Evolutionary conservation across 352 stramenopile species (phyloP).

Genomic region (Lagenidium giganteum): DNA sequence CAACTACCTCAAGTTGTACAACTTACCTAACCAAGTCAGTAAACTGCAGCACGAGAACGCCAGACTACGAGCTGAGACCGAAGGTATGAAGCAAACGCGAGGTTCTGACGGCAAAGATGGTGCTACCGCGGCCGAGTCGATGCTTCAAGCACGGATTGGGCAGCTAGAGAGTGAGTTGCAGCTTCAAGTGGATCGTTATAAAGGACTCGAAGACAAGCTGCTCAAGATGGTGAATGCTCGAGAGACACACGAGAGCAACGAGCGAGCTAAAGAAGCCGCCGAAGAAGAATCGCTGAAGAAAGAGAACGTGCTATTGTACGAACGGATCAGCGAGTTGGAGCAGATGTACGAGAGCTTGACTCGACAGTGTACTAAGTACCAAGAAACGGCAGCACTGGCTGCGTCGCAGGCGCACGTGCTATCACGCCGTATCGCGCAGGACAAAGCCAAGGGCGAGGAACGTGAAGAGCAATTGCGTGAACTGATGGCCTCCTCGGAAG

Average conservation of each 20-base stretch:
- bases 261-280: no score
- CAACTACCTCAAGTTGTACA: conserved; percentile 42
- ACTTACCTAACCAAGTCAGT: conserved; percentile 39
- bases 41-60: conserved; percentile 42
- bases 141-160: conserved; percentile 28
- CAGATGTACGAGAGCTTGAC: conserved; percentile 66
- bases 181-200: conserved; percentile 26
- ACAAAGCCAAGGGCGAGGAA: conserved; percentile 42
- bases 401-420: conserved; percentile 60
- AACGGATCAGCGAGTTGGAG: conserved; percentile 69
- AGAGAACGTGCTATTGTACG: conserved; percentile 53
- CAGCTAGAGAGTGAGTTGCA: conserved; percentile 51
- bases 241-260: neutral
- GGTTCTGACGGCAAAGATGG: conserved; percentile 3
- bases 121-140: conserved; percentile 6
- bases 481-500: conserved; percentile 76
- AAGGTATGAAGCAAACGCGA: conserved; percentile 21
- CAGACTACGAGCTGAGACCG: conserved; percentile 36
- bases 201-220: conserved; percentile 42
- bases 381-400: conserved; percentile 54
- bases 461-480: conserved; percentile 63
- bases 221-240: neutral
- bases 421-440: conserved; percentile 27
- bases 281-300: conserved; percentile 27
- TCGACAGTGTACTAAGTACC: conserved; percentile 56